Conservation (phyloP, 441 rosid species). For the Euphorbia schlechtendalii region DNA sequence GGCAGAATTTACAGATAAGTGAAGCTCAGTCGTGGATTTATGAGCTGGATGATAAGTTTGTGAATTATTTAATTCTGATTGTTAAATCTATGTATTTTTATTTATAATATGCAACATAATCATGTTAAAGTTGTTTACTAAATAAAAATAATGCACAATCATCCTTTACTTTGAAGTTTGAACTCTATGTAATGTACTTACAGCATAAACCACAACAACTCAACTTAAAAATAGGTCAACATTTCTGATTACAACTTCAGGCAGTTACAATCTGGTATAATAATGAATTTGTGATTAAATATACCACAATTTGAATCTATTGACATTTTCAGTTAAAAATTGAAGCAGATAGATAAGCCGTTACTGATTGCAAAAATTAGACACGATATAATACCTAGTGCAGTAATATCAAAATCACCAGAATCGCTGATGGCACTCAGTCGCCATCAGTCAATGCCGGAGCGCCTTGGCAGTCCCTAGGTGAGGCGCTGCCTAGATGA, state of each 20-base stretch:
- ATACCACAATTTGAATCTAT: not conserved
- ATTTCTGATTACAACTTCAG: too few species aligned
- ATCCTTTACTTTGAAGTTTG: not conserved
- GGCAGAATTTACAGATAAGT: not conserved
- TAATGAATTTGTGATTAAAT: too few species aligned
- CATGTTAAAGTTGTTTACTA: not conserved
- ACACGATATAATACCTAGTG: too few species aligned
- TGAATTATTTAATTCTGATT: not conserved
- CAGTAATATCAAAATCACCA: too few species aligned
- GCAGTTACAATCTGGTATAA: too few species aligned
- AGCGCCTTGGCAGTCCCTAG: too few species aligned
- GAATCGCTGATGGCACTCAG: too few species aligned
- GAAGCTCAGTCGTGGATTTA: not conserved
- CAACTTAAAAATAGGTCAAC: not conserved
- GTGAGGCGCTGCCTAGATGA: too few species aligned
- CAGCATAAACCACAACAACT: not conserved
- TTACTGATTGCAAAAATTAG: too few species aligned
- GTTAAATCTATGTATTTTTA: not conserved
- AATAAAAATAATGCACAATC: not conserved
- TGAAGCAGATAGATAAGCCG: not conserved
- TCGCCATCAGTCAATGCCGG: too few species aligned
- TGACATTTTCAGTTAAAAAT: not conserved
- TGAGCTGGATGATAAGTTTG: not conserved
- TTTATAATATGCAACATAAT: not conserved
- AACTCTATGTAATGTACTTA: not conserved